Conservation (phyloP, 208 protist species). For the Leishmania major region DNA sequence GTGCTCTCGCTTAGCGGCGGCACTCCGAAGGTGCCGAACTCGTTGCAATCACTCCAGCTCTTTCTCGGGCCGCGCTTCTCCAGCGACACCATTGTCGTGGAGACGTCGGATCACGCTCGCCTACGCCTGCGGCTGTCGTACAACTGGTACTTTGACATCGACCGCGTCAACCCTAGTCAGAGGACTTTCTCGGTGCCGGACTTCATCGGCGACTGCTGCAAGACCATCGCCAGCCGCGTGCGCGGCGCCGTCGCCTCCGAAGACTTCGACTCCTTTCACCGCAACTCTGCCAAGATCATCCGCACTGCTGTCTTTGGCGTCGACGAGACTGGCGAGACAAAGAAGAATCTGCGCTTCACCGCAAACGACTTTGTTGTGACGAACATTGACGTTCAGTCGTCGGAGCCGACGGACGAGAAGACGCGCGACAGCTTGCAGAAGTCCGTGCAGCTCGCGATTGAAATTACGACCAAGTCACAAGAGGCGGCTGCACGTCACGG, state of each 20-base stretch:
- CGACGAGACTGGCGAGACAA: conserved; percentile 52
- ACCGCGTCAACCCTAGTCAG: conserved; percentile 42
- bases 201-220: conserved; percentile 98
- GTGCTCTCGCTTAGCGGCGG: conserved; percentile 93
- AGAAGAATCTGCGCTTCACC: conserved; percentile 77
- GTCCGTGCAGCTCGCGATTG: conserved; percentile 97
- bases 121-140: conserved; percentile 95
- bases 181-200: conserved; percentile 91
- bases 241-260: conserved; percentile 93
- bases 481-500: conserved; percentile 93
- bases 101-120: conserved; percentile 96
- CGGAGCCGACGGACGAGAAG: conserved; percentile 94
- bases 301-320: conserved; percentile 94
- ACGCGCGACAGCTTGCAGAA: conserved; percentile 96
- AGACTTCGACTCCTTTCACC: conserved; percentile 97
- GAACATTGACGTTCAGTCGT: conserved; percentile 95
- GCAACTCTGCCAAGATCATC: conserved; percentile 96
- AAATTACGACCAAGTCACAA: conserved; percentile 98
- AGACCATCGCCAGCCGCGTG: conserved; percentile 96
- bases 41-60: conserved; percentile 92
- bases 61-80: conserved; percentile 96
- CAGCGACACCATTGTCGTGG: conserved; percentile 93
- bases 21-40: conserved; percentile 93
- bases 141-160: conserved; percentile 96
- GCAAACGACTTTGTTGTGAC: conserved; percentile 95